Conservation (phyloP, 1,284 basidiomycete genomes). For the Agroathelia rolfsii region DNA sequence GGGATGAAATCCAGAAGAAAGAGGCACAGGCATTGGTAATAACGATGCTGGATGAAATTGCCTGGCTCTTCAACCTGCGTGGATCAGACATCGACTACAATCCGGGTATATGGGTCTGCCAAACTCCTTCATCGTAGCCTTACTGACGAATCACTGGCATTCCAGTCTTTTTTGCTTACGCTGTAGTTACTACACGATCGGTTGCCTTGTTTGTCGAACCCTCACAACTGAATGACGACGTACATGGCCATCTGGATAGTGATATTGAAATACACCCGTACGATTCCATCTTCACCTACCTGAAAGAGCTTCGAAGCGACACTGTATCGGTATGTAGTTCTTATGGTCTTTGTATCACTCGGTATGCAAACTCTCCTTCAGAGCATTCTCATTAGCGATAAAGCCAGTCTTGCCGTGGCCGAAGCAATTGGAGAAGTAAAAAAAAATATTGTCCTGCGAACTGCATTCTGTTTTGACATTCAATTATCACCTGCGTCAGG, state of each 20-base stretch:
- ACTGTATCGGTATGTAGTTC: slow-evolving; percentile 30
- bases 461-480: slow-evolving; percentile 1
- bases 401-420: slow-evolving; percentile 71
- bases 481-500: slow-evolving; percentile 22
- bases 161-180: slow-evolving; percentile 89
- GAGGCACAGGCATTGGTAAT: slow-evolving; percentile 65
- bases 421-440: slow-evolving; percentile 60
- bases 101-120: slow-evolving; percentile 37
- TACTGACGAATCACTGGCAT: background rate
- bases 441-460: background rate
- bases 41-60: slow-evolving; percentile 80
- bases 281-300: slow-evolving; percentile 51
- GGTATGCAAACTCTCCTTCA: slow-evolving; percentile 15
- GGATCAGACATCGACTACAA: slow-evolving; percentile 92
- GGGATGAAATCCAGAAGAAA: slow-evolving; percentile 57
- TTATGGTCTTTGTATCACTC: slow-evolving; percentile 1
- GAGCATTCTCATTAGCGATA: slow-evolving; percentile 60
- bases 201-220: slow-evolving; percentile 71
- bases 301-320: slow-evolving; percentile 42
- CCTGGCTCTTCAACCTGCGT: slow-evolving; percentile 92
- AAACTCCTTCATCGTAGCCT: background rate
- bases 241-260: slow-evolving; percentile 47
- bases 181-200: slow-evolving; percentile 62
- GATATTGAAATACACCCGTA: slow-evolving; percentile 69
- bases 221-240: slow-evolving; percentile 49